Percentiles rank a stretch among this genome's conserved stretches.
Evolutionary conservation across 805 yeast genomes (phyloP).

Genomic region (Soucietia sequanensis): DNA sequence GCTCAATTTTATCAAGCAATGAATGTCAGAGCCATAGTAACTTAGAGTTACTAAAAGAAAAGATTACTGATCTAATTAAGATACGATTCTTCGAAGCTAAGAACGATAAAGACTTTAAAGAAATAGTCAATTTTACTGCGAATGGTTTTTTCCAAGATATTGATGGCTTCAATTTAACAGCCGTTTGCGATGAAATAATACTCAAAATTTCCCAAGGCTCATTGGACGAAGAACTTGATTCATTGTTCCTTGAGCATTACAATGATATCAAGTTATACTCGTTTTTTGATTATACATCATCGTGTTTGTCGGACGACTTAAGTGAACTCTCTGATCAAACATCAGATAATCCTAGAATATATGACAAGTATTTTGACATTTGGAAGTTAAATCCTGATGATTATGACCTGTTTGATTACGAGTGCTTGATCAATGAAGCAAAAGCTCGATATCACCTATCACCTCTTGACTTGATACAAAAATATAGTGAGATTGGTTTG

Average conservation of each 20-base stretch:
- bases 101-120: constrained; percentile 8
- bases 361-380: constrained; percentile 13
- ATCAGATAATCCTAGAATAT: constrained; percentile 15
- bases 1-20: background rate
- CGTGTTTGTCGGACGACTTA: constrained; percentile 1
- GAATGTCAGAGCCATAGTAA: background rate
- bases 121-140: constrained; percentile 14
- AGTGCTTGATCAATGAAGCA: too few relatives aligned
- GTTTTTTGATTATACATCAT: constrained; percentile 10
- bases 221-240: constrained; percentile 11
- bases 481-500: constrained; percentile 10
- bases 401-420: constrained; percentile 14
- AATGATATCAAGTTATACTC: constrained; percentile 14
- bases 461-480: constrained; percentile 4
- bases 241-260: constrained; percentile 15
- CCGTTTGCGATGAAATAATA: constrained; percentile 9
- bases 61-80: background rate
- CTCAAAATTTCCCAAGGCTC: constrained; percentile 7
- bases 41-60: background rate
- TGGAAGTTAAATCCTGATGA: constrained; percentile 18
- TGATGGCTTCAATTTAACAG: constrained; percentile 6
- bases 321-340: constrained; percentile 2
- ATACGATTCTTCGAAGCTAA: background rate
- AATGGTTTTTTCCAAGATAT: constrained; percentile 17
- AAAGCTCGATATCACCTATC: too few relatives aligned